A percentile compares a stretch with the other conserved stretches of the same genome.
Conservation (phyloP, 2,329 filamentous ascomycete genomes). For the Cladosporium sp. region DNA sequence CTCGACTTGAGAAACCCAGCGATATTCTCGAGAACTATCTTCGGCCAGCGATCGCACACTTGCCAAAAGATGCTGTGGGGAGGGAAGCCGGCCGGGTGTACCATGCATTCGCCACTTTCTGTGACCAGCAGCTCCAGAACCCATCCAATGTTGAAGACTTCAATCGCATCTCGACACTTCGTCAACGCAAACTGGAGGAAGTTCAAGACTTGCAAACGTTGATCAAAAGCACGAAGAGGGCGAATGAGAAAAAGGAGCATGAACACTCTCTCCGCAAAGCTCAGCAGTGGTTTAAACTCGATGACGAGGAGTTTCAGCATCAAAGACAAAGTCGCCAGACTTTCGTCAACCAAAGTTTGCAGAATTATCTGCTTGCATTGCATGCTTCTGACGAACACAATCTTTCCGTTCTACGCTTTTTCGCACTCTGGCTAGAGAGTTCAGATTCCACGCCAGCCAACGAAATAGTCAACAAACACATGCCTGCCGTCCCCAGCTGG, state of each 20-base stretch:
- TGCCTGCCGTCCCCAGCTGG: conserved; percentile 73
- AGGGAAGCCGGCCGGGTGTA: conserved; percentile 81
- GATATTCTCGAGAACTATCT: conserved; percentile 84
- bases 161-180: conserved; percentile 70
- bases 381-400: conserved; percentile 82
- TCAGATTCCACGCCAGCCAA: conserved; percentile 74
- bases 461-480: conserved; percentile 63
- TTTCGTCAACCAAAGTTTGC: conserved; percentile 81
- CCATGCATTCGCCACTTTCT: conserved; percentile 92
- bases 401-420: conserved; percentile 85
- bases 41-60: conserved; percentile 73
- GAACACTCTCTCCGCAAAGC: conserved; percentile 63
- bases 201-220: conserved; percentile 66
- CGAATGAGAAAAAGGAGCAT: conserved; percentile 48
- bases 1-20: conserved; percentile 84
- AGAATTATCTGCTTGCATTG: conserved; percentile 87
- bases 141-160: conserved; percentile 80
- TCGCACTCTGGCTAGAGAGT: conserved; percentile 88
- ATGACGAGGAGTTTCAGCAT: conserved; percentile 78
- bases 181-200: conserved; percentile 75
- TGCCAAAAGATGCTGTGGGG: conserved; percentile 63
- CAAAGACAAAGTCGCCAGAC: conserved; percentile 71
- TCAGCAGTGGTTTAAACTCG: conserved; percentile 84
- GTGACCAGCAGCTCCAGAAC: conserved; percentile 88
- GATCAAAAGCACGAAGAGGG: conserved; percentile 41